A percentile compares a stretch with the other conserved stretches of the same genome.
These are phyloP conservation scores for Colletotrichum tabaci DNA, from an alignment of 2,329 filamentous ascomycete species.

Conservation along the genomic window DNA sequence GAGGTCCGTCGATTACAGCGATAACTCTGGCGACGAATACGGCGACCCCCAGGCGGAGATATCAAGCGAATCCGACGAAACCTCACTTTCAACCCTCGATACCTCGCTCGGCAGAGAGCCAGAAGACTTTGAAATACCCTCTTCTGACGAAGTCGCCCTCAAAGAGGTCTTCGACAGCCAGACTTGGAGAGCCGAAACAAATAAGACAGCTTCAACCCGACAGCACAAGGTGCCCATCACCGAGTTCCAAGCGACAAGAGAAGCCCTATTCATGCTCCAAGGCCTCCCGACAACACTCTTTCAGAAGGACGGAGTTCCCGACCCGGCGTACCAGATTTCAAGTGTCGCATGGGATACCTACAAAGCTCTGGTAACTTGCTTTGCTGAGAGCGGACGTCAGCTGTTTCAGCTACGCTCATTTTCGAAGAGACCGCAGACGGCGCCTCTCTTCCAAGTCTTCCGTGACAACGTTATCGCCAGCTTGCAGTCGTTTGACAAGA, in stretches of 20 bases:
- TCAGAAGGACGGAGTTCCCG: slow-evolving; percentile 56
- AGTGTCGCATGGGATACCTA: slow-evolving; percentile 67
- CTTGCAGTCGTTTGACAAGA: slow-evolving; percentile 70
- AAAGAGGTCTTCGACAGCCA: slow-evolving; percentile 59
- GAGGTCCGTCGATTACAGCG: slow-evolving; percentile 78
- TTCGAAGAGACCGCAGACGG: slow-evolving; percentile 58
- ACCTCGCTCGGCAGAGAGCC: slow-evolving; percentile 48
- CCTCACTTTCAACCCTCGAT: slow-evolving; percentile 55
- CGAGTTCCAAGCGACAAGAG: slow-evolving; percentile 47
- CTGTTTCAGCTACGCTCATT: slow-evolving; percentile 64
- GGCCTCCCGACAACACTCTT: slow-evolving; percentile 85
- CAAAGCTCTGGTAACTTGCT: slow-evolving; percentile 62
- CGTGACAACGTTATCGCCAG: slow-evolving; percentile 73
- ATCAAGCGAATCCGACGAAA: slow-evolving; percentile 53
- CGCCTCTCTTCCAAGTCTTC: slow-evolving; percentile 79
- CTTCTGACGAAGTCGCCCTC: slow-evolving; percentile 50
- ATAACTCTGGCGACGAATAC: slow-evolving; percentile 74
- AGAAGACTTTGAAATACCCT: slow-evolving; percentile 50
- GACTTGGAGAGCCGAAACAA: slow-evolving; percentile 57
- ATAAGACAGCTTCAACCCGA: slow-evolving; percentile 14
- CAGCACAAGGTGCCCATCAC: slow-evolving; percentile 39
- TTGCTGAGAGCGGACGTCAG: slow-evolving; percentile 63
- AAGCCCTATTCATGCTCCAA: slow-evolving; percentile 84
- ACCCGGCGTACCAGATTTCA: slow-evolving; percentile 61
- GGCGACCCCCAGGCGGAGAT: slow-evolving; percentile 54